Evolutionary conservation across 2,329 filamentous ascomycete species (phyloP).

Genomic region (Fusarium dlaminii): DNA sequence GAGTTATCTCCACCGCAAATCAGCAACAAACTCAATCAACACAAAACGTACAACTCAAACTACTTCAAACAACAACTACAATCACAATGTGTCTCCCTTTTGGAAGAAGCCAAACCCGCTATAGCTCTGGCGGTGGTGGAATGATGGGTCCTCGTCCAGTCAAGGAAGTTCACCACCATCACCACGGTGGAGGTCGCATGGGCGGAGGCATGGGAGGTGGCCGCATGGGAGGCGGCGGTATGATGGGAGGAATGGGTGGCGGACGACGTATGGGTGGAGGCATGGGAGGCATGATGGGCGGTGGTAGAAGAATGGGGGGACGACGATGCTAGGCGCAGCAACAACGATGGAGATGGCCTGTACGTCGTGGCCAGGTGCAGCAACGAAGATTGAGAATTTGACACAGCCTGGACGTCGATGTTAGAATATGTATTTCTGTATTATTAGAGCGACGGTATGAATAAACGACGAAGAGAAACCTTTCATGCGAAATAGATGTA

Average conservation of each 20-base stretch:
- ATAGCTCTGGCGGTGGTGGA: neutral
- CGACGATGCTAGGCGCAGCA: neutral
- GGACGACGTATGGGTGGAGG: neutral
- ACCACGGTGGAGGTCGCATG: conserved; percentile 7
- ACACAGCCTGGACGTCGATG: neutral
- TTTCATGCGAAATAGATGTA: neutral
- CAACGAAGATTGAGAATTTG: neutral
- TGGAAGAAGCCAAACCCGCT: neutral
- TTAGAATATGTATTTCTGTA: neutral
- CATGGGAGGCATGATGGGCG: neutral
- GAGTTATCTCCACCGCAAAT: neutral
- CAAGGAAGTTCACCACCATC: conserved; percentile 12
- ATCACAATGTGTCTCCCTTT: conserved; percentile 19
- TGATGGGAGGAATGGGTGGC: conserved; percentile 18
- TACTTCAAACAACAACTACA: neutral
- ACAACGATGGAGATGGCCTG: neutral
- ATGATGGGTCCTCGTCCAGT: conserved; percentile 20
- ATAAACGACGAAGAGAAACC: neutral
- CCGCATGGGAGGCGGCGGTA: conserved; percentile 10
- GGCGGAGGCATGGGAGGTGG: conserved; percentile 5
- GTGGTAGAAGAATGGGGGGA: conserved; percentile 8
- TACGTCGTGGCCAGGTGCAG: neutral
- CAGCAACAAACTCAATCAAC: neutral
- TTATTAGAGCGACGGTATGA: neutral
- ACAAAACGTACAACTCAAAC: neutral